Evolutionary conservation across 257 asterid species (phyloP).

Genomic region (Ophiorrhiza pumila): DNA sequence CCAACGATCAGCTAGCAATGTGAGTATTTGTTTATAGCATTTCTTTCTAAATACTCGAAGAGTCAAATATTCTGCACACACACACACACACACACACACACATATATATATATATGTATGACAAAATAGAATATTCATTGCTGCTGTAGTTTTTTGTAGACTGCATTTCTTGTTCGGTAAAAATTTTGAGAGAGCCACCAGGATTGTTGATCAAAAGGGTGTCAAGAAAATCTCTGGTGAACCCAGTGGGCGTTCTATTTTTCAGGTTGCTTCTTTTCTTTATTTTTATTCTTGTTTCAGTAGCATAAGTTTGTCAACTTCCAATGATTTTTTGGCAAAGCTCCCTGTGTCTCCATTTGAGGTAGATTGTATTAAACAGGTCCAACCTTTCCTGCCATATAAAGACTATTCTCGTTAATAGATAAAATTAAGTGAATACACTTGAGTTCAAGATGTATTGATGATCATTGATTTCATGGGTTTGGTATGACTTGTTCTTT

Average conservation of each 20-base stretch:
- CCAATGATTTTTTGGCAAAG: background rate
- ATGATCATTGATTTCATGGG: too few relatives aligned
- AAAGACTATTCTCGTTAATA: too few relatives aligned
- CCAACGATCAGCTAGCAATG: slow-evolving; percentile 78
- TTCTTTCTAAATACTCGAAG: too few relatives aligned
- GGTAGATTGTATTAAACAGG: too few relatives aligned
- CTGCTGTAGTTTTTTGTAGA: slow-evolving; percentile 29
- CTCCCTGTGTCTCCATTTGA: background rate
- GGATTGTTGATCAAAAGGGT: slow-evolving; percentile 77
- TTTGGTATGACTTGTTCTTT: too few relatives aligned
- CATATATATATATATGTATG: too few relatives aligned
- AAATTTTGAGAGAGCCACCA: slow-evolving; percentile 72
- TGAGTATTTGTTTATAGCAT: slow-evolving; percentile 31
- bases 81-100: too few relatives aligned
- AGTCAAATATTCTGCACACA: too few relatives aligned
- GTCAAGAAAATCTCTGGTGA: slow-evolving; percentile 75
- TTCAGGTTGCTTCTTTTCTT: slow-evolving; percentile 43
- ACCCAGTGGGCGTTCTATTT: slow-evolving; percentile 71
- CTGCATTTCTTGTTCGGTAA: slow-evolving; percentile 83
- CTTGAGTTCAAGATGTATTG: background rate
- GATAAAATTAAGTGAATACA: too few relatives aligned
- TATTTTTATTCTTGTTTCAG: background rate
- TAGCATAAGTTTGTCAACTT: background rate
- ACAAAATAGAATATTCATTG: background rate
- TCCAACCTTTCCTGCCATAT: too few relatives aligned